These are phyloP conservation scores for Metschnikowia aberdeeniae DNA, from an alignment of 805 yeast genomes.

Conservation along the genomic window DNA sequence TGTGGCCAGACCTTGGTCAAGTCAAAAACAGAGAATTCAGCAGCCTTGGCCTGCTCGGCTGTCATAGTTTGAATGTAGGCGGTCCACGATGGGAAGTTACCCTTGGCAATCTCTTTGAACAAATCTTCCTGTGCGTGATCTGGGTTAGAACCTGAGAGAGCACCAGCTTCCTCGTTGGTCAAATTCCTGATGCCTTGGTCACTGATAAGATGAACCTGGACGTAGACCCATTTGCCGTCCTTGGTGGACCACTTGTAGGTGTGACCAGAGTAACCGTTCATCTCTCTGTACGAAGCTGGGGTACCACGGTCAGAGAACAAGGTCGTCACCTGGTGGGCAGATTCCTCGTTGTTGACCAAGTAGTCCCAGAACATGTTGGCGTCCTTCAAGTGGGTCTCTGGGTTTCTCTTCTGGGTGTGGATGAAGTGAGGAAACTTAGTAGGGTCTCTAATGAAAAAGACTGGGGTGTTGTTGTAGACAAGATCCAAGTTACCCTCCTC, in stretches of 20 bases:
- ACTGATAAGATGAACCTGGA: constrained; percentile 68
- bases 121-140: constrained; percentile 79
- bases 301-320: constrained; percentile 82
- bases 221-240: constrained; percentile 73
- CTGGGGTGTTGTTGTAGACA: constrained; percentile 83
- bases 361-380: constrained; percentile 85
- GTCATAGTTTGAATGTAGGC: constrained; percentile 85
- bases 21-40: constrained; percentile 81
- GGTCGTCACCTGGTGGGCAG: constrained; percentile 68
- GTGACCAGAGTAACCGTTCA: constrained; percentile 85
- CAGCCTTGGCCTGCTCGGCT: constrained; percentile 67
- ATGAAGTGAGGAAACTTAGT: constrained; percentile 83
- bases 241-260: constrained; percentile 75
- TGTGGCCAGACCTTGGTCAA: constrained; percentile 94
- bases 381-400: constrained; percentile 73
- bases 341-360: constrained; percentile 66
- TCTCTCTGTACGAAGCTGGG: constrained; percentile 67
- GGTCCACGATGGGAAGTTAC: constrained; percentile 82
- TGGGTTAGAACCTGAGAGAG: constrained; percentile 71
- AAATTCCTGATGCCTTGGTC: constrained; percentile 59
- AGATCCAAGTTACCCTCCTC: constrained; percentile 82
- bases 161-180: constrained; percentile 64
- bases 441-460: constrained; percentile 82
- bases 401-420: constrained; percentile 86
- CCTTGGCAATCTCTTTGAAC: constrained; percentile 71